Evolutionary conservation across 305 asterid genomes (phyloP), one percentile per base, ranked within the genome.

Genomic region (Fraxinus greggii): DNA sequence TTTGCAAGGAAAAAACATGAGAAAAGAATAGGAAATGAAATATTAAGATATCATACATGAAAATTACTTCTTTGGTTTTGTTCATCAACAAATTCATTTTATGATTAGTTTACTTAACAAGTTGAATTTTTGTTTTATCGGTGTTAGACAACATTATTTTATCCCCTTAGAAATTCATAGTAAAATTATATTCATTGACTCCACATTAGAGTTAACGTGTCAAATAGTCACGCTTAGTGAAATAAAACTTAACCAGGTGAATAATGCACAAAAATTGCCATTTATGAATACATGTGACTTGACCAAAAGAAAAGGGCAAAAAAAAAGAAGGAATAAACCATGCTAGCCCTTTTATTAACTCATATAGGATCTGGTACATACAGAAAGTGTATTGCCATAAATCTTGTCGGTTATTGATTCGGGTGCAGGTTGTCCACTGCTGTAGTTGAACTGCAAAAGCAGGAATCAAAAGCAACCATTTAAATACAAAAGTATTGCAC

Each of bases 371-470:
- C 21, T 78, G 85, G 79, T 80, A 81, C 93, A 82, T 93, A 96
- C 99, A 23, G 99, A 94, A 79, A 96, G 98, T 1, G 99, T 96
- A 88, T 96, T 96, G 72, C 99, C 98, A 75, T 96, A 96, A 33
- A 96, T 96, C 87, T 94, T 91, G 92, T 96, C 98, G 1, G 98
- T 96, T 84, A 96, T 93, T 48, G 97, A 92, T 86, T 96, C 98
- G 0, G 99, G 99, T 70, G 98, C 98, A 72, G 99, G 98, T 84
- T 96, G 99, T 82, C 99, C 98, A 78, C 98, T 96, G 91, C 97
- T 93, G 80, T 94, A 96, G 81, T 96, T 96, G 89, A 94, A 96
- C 98, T 95, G 92, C 82, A 88, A 85, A 86, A 80, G 42, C 76
- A 86, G 78, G 82, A 81, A 82, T 51, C 75, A 82, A 82, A 79